Evolutionary conservation across 208 protist species (phyloP), one percentile per base, ranked within the genome.

Genomic region (Crithidia mellificae): DNA sequence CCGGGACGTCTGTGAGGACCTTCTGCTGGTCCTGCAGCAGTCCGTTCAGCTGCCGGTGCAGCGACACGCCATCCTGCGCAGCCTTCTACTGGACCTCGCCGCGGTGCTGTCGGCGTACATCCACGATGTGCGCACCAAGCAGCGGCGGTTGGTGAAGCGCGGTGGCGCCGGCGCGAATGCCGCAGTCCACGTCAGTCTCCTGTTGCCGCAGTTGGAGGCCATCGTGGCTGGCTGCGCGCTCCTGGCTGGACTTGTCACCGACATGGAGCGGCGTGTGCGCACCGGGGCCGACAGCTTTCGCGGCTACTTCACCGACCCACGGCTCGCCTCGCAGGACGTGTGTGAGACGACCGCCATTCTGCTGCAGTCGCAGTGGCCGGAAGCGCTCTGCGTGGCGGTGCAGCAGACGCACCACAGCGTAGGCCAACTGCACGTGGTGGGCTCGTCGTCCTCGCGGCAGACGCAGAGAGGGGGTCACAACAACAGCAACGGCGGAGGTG

Each of bases 261-360:
- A 89, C 50, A 94, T 94, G 89, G 63, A 69, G 47, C 73, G 74
- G 17, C 74, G 86, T 47, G 84, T 90, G 19, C 89, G 90, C 57
- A 84, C 76, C 39, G 80, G 78, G 32, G 85, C 84, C n/a, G 79
- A 78, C 57, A 70, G 78, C 15, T 87, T 90, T 62, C 65, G 65
- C 51, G 67, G 84, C 36, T 92, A 94, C 72, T 63, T 47, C 20
- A 86, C 71, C 12, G 81, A 94, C 49, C 82, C 89, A 24, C 34
- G 73, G 38, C 80, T 88, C 56, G 29, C 27, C 44, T 62, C 74
- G 50, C 49, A 64, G 46, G 58, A 64, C 32, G 7, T 53, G 15
- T 51, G 66, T 19, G 46, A 50, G 2, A 53, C 36, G 54, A 22
- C 14, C 32, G 38, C 44, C 29, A 43, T 24, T 19, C 52, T 63